A percentile compares a stretch with the other conserved stretches of the same genome.
Conservation (phyloP, 371 early-diverging fungal species). For the Rhizopus arrhizus region DNA sequence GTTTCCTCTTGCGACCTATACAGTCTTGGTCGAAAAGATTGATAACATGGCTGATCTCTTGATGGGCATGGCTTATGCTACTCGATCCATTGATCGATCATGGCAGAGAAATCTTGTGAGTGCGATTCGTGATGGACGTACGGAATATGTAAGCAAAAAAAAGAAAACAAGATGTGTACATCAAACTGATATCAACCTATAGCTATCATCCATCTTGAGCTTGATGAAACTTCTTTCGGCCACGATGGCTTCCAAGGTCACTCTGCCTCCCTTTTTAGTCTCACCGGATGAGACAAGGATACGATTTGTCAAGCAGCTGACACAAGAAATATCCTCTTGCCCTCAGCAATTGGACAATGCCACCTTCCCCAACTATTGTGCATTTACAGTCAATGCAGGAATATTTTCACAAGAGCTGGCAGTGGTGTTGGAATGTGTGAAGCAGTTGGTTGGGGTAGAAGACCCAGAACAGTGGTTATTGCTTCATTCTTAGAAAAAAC, state of each 20-base stretch:
- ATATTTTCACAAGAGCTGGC: constrained; percentile 36
- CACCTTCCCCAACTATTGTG: constrained; percentile 37
- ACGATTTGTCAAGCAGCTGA: constrained; percentile 22
- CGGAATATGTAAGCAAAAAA: constrained; percentile 37
- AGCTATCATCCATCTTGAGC: constrained; percentile 44
- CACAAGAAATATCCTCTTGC: constrained; percentile 14
- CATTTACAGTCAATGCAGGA: constrained; percentile 38
- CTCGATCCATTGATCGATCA: constrained; percentile 18
- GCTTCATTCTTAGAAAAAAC: constrained; percentile 17
- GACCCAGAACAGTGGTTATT: constrained; percentile 47
- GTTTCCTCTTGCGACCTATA: constrained; percentile 39
- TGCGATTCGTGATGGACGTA: constrained; percentile 32
- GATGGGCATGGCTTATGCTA: constrained; percentile 38
- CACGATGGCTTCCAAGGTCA: constrained; percentile 43
- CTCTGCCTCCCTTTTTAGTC: constrained; percentile 46
- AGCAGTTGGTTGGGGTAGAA: constrained; percentile 45
- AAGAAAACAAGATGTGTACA: background rate
- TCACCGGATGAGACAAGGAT: constrained; percentile 32
- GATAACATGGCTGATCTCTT: constrained; percentile 51
- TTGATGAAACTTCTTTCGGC: constrained; percentile 47
- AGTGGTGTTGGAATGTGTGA: constrained; percentile 32
- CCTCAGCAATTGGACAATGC: constrained; percentile 29
- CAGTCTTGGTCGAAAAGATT: constrained; percentile 35
- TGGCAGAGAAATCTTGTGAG: constrained; percentile 32
- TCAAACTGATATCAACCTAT: background rate